Percentiles rank a stretch among this genome's conserved stretches.
These are phyloP conservation scores for Jamesozyma piceae DNA, from an alignment of 805 yeast genomes.

Conservation along the genomic window DNA sequence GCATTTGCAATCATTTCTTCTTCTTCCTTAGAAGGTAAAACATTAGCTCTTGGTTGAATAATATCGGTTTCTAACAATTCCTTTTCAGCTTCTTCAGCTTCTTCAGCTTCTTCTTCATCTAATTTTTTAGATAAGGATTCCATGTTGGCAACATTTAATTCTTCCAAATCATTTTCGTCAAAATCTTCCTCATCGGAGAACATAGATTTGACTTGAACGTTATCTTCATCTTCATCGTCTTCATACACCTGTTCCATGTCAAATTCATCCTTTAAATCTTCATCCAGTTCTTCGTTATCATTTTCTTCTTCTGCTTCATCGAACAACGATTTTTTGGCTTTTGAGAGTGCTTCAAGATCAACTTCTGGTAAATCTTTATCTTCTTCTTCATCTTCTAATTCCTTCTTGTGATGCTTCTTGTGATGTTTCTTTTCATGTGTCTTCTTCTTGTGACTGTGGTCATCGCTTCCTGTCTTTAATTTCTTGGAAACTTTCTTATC, in stretches of 20 bases:
- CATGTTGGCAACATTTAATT: conserved; percentile 72
- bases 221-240: conserved; percentile 31
- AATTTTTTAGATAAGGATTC: conserved; percentile 62
- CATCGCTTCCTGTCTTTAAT: conserved; percentile 1
- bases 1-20: conserved; percentile 45
- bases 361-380: conserved; percentile 46
- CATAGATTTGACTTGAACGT: conserved; percentile 46
- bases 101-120: conserved; percentile 51
- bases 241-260: conserved; percentile 53
- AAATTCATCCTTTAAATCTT: conserved; percentile 37
- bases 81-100: conserved; percentile 52
- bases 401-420: conserved; percentile 10
- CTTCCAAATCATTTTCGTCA: conserved; percentile 55
- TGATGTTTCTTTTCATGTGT: conserved; percentile 6
- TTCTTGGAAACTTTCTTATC: conserved; percentile 12
- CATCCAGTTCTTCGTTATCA: conserved; percentile 15
- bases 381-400: conserved; percentile 6
- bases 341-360: conserved; percentile 54
- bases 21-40: conserved; percentile 64
- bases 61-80: conserved; percentile 51
- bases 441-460: conserved; percentile 2
- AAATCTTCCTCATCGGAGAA: conserved; percentile 71
- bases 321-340: conserved; percentile 65
- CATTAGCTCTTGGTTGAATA: conserved; percentile 63
- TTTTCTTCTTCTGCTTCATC: conserved; percentile 43